A percentile compares a stretch with the other conserved stretches of the same genome.
phyloP scores from a whole-genome alignment of 1,139 yeast species.

The Pichia sp. region DNA sequence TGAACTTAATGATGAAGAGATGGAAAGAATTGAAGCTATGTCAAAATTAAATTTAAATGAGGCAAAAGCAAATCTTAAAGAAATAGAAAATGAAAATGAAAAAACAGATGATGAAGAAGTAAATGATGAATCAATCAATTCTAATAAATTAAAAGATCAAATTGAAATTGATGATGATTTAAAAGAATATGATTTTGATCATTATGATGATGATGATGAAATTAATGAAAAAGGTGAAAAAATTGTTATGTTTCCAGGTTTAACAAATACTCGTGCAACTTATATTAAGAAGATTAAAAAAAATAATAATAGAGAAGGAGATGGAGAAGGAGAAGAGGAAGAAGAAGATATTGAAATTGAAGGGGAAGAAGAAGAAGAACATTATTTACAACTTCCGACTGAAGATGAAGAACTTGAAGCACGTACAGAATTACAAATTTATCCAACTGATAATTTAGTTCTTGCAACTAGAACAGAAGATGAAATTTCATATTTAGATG shows the following conservation, averaged over 20 bases:
- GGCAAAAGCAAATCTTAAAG: conserved; percentile 56
- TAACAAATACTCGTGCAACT: conserved; percentile 46
- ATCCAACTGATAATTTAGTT: conserved; percentile 85
- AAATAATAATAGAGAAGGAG: conserved; percentile 43
- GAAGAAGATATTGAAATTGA: conserved; percentile 29
- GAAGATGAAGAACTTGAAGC: conserved; percentile 64
- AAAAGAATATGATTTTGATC: conserved; percentile 80
- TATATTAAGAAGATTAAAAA: conserved; percentile 27
- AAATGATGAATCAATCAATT: conserved; percentile 23
- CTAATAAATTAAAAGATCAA: conserved; percentile 38
- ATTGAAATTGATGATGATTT: conserved; percentile 72
- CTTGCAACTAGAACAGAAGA: conserved; percentile 95
- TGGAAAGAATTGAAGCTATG: conserved; percentile 82
- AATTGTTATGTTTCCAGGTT: conserved; percentile 67
- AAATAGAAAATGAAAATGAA: conserved; percentile 29
- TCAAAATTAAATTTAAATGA: conserved; percentile 78
- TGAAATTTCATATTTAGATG: conserved; percentile 86
- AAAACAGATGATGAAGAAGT: conserved; percentile 27
- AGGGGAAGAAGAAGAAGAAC: conserved; percentile 42
- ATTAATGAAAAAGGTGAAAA: conserved; percentile 40
- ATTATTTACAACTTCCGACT: conserved; percentile 70
- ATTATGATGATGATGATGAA: conserved; percentile 66
- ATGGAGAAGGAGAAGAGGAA: conserved; percentile 23
- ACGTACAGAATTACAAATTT: conserved; percentile 75
- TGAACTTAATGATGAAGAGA: conserved; percentile 84